Percentiles rank a stretch among this genome's conserved stretches.
These are phyloP conservation scores for Penicillium cinerascens DNA, from an alignment of 495 filamentous ascomycete genomes.

Conservation along the genomic window DNA sequence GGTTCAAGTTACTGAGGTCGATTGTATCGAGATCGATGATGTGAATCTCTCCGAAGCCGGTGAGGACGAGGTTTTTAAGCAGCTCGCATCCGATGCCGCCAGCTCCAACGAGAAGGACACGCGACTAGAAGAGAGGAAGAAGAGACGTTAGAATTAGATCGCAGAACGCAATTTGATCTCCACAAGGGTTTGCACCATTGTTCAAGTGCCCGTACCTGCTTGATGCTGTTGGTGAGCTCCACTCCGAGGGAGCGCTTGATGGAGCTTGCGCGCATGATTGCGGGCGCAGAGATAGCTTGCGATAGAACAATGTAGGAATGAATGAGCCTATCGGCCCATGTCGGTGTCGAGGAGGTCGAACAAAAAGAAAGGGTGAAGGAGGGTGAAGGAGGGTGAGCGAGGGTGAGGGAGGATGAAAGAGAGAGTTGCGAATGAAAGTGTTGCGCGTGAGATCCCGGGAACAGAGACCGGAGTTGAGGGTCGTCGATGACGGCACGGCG, in stretches of 20 bases:
- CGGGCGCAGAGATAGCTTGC: conserved; percentile 14
- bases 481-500: conserved; percentile 23
- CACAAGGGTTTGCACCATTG: background rate
- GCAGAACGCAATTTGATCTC: background rate
- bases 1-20: conserved; percentile 95
- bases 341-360: background rate
- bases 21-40: conserved; percentile 98
- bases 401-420: too few species aligned
- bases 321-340: background rate
- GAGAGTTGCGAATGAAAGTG: conserved; percentile 8
- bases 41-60: conserved; percentile 92
- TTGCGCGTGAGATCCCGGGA: conserved; percentile 14
- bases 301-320: background rate
- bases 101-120: conserved; percentile 90
- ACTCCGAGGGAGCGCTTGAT: conserved; percentile 60
- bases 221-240: conserved; percentile 56
- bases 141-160: conserved; percentile 14
- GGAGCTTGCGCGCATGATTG: conserved; percentile 53
- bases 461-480: conserved; percentile 15
- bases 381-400: background rate
- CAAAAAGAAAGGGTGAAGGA: background rate
- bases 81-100: conserved; percentile 98
- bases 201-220: conserved; percentile 50
- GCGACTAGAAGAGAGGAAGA: conserved; percentile 53
- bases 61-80: conserved; percentile 91